These are phyloP conservation scores for Atkinsonella texensis DNA, from an alignment of 2,329 filamentous ascomycete species.

Conservation along the genomic window DNA sequence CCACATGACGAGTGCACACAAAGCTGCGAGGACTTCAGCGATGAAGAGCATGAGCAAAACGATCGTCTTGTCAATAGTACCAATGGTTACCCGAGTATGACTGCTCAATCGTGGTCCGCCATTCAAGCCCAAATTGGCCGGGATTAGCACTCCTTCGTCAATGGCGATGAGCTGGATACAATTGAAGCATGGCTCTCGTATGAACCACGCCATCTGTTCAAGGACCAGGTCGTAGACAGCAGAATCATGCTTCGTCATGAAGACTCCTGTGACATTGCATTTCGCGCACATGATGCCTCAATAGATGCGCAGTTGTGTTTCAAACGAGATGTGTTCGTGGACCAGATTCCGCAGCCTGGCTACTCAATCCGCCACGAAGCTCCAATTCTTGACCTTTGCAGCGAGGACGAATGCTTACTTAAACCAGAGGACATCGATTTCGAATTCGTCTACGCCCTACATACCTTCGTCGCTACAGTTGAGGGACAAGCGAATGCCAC, in stretches of 20 bases:
- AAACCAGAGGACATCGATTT: conserved; percentile 98
- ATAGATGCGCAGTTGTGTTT: not conserved
- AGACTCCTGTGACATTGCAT: not conserved
- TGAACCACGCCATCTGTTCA: not conserved
- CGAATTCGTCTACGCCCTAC: conserved; percentile 95
- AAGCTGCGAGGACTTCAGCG: conserved; percentile 10
- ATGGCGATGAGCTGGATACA: not conserved
- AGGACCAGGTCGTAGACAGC: not conserved
- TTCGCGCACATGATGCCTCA: not conserved
- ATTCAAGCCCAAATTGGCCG: not conserved
- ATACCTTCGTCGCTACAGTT: conserved; percentile 95
- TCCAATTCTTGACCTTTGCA: conserved; percentile 55
- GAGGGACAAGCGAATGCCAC: conserved; percentile 97
- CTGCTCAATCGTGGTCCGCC: not conserved
- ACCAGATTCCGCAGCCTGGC: not conserved
- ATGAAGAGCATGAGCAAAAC: conserved; percentile 17
- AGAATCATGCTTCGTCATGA: not conserved
- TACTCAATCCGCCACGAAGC: conserved; percentile 35
- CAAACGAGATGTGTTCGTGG: not conserved
- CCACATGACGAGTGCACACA: conserved; percentile 26
- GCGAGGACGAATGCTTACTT: conserved; percentile 77
- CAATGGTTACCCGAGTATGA: not conserved
- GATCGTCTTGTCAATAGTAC: not conserved
- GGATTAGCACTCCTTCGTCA: conserved; percentile 4
- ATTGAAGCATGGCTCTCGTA: not conserved